Evolutionary conservation across 2,329 filamentous ascomycete genomes (phyloP).

Genomic region (Xylaria sp.): DNA sequence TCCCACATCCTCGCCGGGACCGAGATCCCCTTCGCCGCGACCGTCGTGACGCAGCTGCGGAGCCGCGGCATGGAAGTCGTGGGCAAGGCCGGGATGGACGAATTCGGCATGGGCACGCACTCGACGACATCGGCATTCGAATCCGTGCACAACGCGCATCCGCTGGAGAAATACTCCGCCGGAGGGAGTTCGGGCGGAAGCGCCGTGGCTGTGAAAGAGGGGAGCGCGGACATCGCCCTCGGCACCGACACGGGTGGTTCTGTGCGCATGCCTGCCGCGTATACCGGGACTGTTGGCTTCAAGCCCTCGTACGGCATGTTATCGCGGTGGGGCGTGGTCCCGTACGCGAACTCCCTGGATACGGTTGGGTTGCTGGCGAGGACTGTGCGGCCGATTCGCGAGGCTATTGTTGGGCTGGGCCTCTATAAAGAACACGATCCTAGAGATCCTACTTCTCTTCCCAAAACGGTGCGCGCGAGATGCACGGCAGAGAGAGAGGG

Average conservation of each 20-base stretch:
- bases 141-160: constrained; percentile 61
- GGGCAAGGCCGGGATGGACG: constrained; percentile 92
- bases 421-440: constrained; percentile 64
- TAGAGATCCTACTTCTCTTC: constrained; percentile 76
- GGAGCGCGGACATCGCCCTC: constrained; percentile 66
- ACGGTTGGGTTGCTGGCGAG: constrained; percentile 79
- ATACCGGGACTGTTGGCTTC: constrained; percentile 81
- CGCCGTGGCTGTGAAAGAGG: constrained; percentile 77
- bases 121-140: constrained; percentile 72
- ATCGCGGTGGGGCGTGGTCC: constrained; percentile 83
- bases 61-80: constrained; percentile 66
- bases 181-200: constrained; percentile 95
- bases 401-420: constrained; percentile 56
- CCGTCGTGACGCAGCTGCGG: constrained; percentile 73
- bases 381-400: constrained; percentile 56
- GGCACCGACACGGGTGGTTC: constrained; percentile 95
- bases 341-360: constrained; percentile 91
- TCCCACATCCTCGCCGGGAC: constrained; percentile 76
- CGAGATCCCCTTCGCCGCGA: constrained; percentile 79
- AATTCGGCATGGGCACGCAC: constrained; percentile 94
- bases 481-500: constrained; percentile 44
- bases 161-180: constrained; percentile 57
- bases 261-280: constrained; percentile 84
- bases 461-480: constrained; percentile 57
- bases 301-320: constrained; percentile 91